phyloP scores from a whole-genome alignment of 2,329 filamentous ascomycete species.

The Paecilomyces formosus region DNA sequence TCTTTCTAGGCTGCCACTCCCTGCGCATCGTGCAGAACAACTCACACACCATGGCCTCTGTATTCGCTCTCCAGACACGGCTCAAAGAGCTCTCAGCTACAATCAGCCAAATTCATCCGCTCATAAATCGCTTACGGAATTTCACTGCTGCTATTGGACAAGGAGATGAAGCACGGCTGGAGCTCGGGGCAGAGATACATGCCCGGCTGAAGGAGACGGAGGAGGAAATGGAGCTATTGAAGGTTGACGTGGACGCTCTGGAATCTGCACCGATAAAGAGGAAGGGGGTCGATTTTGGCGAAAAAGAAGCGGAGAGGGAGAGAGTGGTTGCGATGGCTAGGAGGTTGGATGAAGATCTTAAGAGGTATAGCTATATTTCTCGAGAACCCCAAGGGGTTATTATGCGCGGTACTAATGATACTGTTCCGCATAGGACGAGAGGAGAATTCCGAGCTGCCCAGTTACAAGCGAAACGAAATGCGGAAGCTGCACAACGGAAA shows the following conservation, averaged over 20 bases:
- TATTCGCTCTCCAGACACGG: constrained; percentile 37
- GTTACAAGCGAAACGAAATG: constrained; percentile 66
- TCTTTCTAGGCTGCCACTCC: not conserved
- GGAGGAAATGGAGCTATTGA: constrained; percentile 73
- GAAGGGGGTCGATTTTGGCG: constrained; percentile 38
- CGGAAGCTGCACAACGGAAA: constrained; percentile 64
- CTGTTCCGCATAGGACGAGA: constrained; percentile 40
- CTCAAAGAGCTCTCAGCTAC: constrained; percentile 47
- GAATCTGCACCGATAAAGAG: constrained; percentile 33
- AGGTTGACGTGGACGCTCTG: constrained; percentile 69
- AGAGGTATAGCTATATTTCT: constrained; percentile 46
- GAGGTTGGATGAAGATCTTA: constrained; percentile 63
- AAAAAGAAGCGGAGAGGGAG: constrained; percentile 55
- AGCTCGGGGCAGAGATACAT: constrained; percentile 74
- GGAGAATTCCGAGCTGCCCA: constrained; percentile 74
- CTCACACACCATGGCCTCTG: constrained; percentile 27
- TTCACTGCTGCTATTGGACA: constrained; percentile 56
- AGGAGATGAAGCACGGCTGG: constrained; percentile 59
- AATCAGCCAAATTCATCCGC: constrained; percentile 46
- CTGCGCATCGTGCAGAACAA: not conserved
- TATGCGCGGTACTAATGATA: not conserved
- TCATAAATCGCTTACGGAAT: constrained; percentile 51
- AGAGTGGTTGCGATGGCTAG: constrained; percentile 60
- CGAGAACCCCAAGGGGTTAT: not conserved
- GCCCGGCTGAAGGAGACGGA: constrained; percentile 69